A percentile compares a stretch with the other conserved stretches of the same genome.
Evolutionary conservation across 148 eudicot genomes (phyloP).

Genomic region (Beta vulgaris): DNA sequence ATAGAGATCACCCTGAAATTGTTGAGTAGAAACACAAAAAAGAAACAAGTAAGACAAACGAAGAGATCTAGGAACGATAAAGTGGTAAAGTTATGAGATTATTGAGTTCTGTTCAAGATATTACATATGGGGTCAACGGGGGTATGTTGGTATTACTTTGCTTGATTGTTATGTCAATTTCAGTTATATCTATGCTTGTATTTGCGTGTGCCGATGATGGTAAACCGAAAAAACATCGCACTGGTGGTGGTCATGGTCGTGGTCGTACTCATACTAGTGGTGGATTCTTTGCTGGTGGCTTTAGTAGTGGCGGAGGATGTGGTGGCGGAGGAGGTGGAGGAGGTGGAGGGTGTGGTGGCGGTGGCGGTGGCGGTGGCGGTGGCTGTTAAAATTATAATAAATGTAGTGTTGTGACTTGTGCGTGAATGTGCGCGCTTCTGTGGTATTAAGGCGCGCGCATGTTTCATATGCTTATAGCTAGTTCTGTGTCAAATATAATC

Average conservation of each 20-base stretch:
- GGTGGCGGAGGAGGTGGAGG: neutral
- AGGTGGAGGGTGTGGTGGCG: neutral
- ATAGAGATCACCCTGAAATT: neutral
- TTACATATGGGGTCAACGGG: neutral
- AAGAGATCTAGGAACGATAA: no score
- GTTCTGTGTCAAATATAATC: no score
- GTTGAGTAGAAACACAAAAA: neutral
- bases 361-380: neutral
- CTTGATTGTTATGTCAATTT: slow-evolving; percentile 12
- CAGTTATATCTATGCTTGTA: slow-evolving; percentile 22
- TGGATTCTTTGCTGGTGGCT: neutral
- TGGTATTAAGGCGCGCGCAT: no score
- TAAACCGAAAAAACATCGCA: neutral
- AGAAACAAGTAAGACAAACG: neutral
- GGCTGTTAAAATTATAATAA: neutral
- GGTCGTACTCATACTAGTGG: neutral
- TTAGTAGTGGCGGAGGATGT: neutral
- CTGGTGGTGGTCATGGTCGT: neutral
- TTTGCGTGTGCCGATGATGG: slow-evolving; percentile 21
- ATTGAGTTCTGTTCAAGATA: neutral
- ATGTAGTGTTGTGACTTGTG: no score
- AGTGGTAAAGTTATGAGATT: neutral
- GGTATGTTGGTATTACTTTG: slow-evolving; percentile 11
- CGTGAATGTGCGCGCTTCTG: no score
- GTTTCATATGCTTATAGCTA: no score